A percentile compares a stretch with the other conserved stretches of the same genome.
Evolutionary conservation across 2,329 filamentous ascomycete species (phyloP).

Genomic region (Zalaria sp.): DNA sequence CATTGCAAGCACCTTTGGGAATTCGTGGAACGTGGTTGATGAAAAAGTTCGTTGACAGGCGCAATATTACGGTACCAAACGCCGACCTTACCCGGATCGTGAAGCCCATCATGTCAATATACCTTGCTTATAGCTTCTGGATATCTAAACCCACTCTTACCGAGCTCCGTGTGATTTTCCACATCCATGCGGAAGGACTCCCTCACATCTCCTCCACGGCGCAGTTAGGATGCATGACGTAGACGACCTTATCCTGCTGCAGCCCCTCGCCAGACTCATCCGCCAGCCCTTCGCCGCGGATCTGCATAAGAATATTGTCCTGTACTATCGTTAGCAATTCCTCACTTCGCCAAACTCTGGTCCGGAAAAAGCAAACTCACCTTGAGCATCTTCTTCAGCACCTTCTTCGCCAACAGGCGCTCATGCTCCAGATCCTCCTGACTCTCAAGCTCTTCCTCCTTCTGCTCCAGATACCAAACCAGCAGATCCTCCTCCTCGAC

Average conservation of each 20-base stretch:
- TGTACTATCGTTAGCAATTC: constrained; percentile 10
- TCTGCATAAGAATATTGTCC: constrained; percentile 47
- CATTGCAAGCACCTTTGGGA: too few relatives aligned
- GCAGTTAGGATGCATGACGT: constrained; percentile 90
- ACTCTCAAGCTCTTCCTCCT: constrained; percentile 65
- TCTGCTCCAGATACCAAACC: constrained; percentile 84
- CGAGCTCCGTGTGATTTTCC: too few relatives aligned
- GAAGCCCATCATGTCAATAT: too few relatives aligned
- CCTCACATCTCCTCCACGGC: constrained; percentile 48
- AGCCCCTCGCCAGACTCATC: constrained; percentile 52
- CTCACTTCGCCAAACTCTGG: not conserved
- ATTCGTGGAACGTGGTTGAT: too few relatives aligned
- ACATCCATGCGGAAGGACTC: not conserved
- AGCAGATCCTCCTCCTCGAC: constrained; percentile 71
- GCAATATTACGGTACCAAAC: too few relatives aligned
- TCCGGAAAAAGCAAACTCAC: constrained; percentile 34
- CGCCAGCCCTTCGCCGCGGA: constrained; percentile 76
- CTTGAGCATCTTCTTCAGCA: constrained; percentile 92
- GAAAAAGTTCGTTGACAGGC: too few relatives aligned
- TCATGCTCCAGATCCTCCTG: constrained; percentile 74
- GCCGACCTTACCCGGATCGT: too few relatives aligned
- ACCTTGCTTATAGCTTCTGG: too few relatives aligned
- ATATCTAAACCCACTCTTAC: too few relatives aligned
- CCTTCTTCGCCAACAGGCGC: constrained; percentile 60
- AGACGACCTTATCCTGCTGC: constrained; percentile 47